Conservation (phyloP, 495 filamentous ascomycete species). For the Podospora pseudocomata region DNA sequence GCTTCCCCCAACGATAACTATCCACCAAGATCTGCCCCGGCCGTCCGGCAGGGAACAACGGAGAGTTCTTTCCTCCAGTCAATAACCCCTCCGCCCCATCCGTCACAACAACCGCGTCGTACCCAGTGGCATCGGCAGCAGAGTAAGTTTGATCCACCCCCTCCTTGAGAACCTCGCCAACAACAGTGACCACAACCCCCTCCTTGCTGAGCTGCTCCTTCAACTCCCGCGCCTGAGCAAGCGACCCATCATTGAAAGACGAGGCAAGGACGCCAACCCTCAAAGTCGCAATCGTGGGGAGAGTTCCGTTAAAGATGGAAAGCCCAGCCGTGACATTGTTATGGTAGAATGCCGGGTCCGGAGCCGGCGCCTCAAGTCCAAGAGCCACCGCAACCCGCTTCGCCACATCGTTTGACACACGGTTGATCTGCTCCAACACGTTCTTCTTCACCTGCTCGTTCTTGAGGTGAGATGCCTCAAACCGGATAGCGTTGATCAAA, state of each 20-base stretch:
- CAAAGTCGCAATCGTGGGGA: slow-evolving; percentile 59
- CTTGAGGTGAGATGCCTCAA: slow-evolving; percentile 61
- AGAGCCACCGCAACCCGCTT: slow-evolving; percentile 61
- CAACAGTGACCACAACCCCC: slow-evolving; percentile 56
- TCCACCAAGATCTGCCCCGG: slow-evolving; percentile 63
- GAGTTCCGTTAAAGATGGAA: slow-evolving; percentile 54
- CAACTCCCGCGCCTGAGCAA: slow-evolving; percentile 50
- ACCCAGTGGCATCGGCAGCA: slow-evolving; percentile 63
- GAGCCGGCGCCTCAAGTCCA: slow-evolving; percentile 52
- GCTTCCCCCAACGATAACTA: slow-evolving; percentile 70
- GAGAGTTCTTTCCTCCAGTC: slow-evolving; percentile 30
- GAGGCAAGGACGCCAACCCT: slow-evolving; percentile 65
- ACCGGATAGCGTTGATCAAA: slow-evolving; percentile 73
- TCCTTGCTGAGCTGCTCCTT: slow-evolving; percentile 41
- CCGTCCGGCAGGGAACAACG: slow-evolving; percentile 61
- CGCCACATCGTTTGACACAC: slow-evolving; percentile 65
- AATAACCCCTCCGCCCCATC: slow-evolving; percentile 58
- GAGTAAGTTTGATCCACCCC: slow-evolving; percentile 69
- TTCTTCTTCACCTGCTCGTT: slow-evolving; percentile 57
- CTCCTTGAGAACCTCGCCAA: slow-evolving; percentile 56
- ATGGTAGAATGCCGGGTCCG: slow-evolving; percentile 66
- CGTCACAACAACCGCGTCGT: slow-evolving; percentile 65
- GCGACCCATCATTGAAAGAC: slow-evolving; percentile 29
- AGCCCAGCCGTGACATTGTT: slow-evolving; percentile 63
- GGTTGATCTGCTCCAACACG: slow-evolving; percentile 67